Conservation (phyloP, 129 eudicot genomes). For the Escallonia herrerae region DNA sequence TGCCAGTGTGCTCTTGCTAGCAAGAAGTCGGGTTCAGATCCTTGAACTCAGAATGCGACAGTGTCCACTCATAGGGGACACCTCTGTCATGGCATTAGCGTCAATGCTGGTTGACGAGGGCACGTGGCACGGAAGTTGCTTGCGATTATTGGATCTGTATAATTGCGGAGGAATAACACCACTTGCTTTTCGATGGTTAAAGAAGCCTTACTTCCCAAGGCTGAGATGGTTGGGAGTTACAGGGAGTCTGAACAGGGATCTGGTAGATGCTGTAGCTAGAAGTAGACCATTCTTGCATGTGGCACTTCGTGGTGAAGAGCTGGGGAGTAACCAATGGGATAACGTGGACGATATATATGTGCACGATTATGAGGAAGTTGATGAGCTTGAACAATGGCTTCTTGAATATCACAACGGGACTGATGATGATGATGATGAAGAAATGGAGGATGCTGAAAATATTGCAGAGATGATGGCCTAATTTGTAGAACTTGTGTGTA, state of each 20-base stretch:
- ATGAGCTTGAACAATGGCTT: constrained; percentile 84
- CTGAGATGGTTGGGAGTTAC: constrained; percentile 96
- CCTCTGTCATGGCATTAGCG: constrained; percentile 87
- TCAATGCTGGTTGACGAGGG: constrained; percentile 80
- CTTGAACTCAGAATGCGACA: constrained; percentile 78
- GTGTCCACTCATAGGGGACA: constrained; percentile 83
- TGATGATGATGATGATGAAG: constrained; percentile 62
- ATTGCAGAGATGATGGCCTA: constrained; percentile 16
- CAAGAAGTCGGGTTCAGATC: constrained; percentile 51
- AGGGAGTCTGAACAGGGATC: constrained; percentile 53
- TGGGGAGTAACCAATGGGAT: constrained; percentile 85
- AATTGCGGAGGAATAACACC: constrained; percentile 85
- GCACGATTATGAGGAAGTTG: constrained; percentile 81
- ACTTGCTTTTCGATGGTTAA: constrained; percentile 74
- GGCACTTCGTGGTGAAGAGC: constrained; percentile 72
- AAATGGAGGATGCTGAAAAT: constrained; percentile 27
- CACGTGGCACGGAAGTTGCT: constrained; percentile 73
- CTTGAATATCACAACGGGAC: constrained; percentile 41
- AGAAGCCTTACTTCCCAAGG: constrained; percentile 88
- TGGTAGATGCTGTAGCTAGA: constrained; percentile 54
- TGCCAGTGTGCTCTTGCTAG: constrained; percentile 61
- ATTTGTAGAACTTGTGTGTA: not conserved
- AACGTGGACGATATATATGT: constrained; percentile 52
- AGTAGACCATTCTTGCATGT: constrained; percentile 71
- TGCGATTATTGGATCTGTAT: constrained; percentile 68